Conservation (phyloP, 495 filamentous ascomycete genomes). For the Saxophila tyrrhenica region DNA sequence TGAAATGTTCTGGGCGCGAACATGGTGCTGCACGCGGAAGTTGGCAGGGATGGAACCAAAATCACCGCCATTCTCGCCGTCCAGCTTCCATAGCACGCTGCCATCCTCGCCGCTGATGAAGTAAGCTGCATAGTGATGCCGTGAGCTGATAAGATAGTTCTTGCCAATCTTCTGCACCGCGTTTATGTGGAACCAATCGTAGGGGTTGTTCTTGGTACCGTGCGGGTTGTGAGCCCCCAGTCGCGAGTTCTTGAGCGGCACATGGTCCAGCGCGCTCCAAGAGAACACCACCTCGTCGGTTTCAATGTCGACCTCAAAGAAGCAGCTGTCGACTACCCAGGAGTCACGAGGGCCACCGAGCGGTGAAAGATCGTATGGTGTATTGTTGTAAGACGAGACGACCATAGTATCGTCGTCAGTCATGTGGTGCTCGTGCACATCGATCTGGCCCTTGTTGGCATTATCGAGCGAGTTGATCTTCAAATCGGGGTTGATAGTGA, state of each 20-base stretch:
- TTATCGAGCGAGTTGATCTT: slow-evolving; percentile 2
- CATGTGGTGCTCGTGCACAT: slow-evolving; percentile 14
- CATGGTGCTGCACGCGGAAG: slow-evolving; percentile 19
- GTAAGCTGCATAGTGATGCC: slow-evolving; percentile 31
- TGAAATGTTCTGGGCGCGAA: slow-evolving; percentile 10
- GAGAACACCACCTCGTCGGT: slow-evolving; percentile 17
- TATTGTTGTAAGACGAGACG: slow-evolving; percentile 15
- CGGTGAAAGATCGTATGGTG: slow-evolving; percentile 10
- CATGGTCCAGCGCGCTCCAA: slow-evolving; percentile 14
- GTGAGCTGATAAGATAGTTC: slow-evolving; percentile 29
- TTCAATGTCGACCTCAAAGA: slow-evolving; percentile 17
- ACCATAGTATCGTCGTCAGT: slow-evolving; percentile 14
- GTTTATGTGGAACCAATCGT: slow-evolving; percentile 41
- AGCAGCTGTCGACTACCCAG: slow-evolving; percentile 15
- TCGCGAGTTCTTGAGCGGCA: neutral
- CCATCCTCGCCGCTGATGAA: slow-evolving; percentile 29
- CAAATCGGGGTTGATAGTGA: slow-evolving; percentile 4
- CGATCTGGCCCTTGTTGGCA: slow-evolving; percentile 4
- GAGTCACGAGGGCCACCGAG: slow-evolving; percentile 11
- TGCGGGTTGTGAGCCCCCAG: slow-evolving; percentile 1
- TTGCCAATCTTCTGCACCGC: slow-evolving; percentile 35
- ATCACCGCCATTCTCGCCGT: slow-evolving; percentile 33
- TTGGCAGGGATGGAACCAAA: slow-evolving; percentile 28
- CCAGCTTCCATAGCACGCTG: slow-evolving; percentile 35
- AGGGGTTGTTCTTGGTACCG: slow-evolving; percentile 19